These are phyloP conservation scores for Aspergillus transmontanensis DNA, from an alignment of 2,329 filamentous ascomycete genomes.

Conservation along the genomic window DNA sequence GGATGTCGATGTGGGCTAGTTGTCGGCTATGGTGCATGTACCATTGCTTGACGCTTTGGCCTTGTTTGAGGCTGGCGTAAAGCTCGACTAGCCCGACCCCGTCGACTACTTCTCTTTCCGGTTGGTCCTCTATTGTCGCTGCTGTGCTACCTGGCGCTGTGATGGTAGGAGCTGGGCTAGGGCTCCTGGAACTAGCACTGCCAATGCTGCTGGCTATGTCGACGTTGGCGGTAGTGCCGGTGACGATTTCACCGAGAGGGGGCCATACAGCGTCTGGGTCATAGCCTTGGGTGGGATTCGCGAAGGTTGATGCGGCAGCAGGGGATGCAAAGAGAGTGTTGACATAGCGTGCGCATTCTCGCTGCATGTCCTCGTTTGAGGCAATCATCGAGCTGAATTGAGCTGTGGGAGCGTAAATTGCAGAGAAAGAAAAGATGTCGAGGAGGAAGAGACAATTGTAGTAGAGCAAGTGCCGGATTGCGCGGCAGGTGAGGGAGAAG, in stretches of 20 bases:
- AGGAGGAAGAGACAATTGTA: slow-evolving; percentile 89
- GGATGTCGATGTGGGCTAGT: slow-evolving; percentile 78
- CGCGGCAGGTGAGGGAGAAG: slow-evolving; percentile 80
- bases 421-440: slow-evolving; percentile 92
- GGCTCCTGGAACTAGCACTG: slow-evolving; percentile 12
- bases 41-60: slow-evolving; percentile 85
- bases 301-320: slow-evolving; percentile 19
- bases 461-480: slow-evolving; percentile 85
- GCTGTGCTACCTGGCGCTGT: slow-evolving; percentile 9
- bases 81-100: slow-evolving; percentile 69
- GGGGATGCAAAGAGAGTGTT: slow-evolving; percentile 53
- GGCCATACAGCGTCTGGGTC: slow-evolving; percentile 48
- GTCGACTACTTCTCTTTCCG: slow-evolving; percentile 36
- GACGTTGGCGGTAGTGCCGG: slow-evolving; percentile 15
- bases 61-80: slow-evolving; percentile 81
- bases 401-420: slow-evolving; percentile 82
- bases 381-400: slow-evolving; percentile 76
- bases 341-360: slow-evolving; percentile 87
- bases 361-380: slow-evolving; percentile 73
- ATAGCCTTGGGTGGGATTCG: slow-evolving; percentile 24
- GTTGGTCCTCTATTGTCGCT: slow-evolving; percentile 9
- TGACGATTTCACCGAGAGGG: slow-evolving; percentile 33
- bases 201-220: slow-evolving; percentile 18
- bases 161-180: slow-evolving; percentile 17
- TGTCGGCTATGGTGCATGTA: slow-evolving; percentile 73